Evolutionary conservation across 2,329 filamentous ascomycete species (phyloP).

Genomic region (Trichoderma guizhouense): DNA sequence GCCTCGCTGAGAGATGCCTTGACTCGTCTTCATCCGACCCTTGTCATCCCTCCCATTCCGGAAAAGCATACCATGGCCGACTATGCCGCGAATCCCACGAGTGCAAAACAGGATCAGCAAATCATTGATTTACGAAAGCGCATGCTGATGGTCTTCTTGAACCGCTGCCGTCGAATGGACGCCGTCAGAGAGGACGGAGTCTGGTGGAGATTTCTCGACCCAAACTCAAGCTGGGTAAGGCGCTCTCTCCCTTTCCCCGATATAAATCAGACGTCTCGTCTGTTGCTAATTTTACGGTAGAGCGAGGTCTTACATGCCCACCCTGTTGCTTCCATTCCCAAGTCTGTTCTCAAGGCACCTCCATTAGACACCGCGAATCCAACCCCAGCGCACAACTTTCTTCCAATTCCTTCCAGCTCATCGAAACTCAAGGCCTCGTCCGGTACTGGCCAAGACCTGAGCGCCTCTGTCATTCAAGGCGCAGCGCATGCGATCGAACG

Average conservation of each 20-base stretch:
- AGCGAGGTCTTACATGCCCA: constrained; percentile 93
- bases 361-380: constrained; percentile 93
- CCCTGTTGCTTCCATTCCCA: constrained; percentile 86
- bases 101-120: constrained; percentile 93
- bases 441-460: constrained; percentile 35
- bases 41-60: constrained; percentile 94
- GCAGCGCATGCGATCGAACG: constrained; percentile 65
- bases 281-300: constrained; percentile 43
- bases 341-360: constrained; percentile 92
- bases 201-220: constrained; percentile 96
- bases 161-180: constrained; percentile 89
- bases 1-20: constrained; percentile 85
- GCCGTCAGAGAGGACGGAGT: constrained; percentile 89
- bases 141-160: constrained; percentile 94
- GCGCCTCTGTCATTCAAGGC: constrained; percentile 36
- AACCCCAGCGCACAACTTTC: constrained; percentile 76
- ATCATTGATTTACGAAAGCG: constrained; percentile 96
- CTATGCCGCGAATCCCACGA: constrained; percentile 96
- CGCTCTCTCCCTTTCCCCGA: constrained; percentile 18
- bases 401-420: constrained; percentile 80
- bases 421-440: constrained; percentile 72
- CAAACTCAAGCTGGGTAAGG: constrained; percentile 93
- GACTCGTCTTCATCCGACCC: constrained; percentile 86
- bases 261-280: neutral
- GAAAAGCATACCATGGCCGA: constrained; percentile 99